Conservation (phyloP, 176 grass and related monocot species). For the Areca catechu region DNA sequence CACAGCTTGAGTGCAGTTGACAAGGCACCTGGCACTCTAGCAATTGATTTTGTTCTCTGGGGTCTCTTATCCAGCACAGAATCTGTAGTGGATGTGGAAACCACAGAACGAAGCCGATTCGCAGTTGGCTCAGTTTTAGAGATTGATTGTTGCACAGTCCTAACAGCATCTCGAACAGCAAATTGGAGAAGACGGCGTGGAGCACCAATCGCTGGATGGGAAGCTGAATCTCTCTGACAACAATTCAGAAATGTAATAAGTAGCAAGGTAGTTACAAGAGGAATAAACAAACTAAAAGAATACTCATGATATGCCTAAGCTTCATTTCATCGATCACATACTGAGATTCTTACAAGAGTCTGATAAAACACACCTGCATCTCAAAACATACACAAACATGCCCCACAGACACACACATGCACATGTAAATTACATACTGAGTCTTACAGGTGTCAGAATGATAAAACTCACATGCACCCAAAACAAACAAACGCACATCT, state of each 20-base stretch:
- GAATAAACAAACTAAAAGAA: too few relatives aligned
- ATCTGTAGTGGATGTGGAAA: constrained; percentile 44
- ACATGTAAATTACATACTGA: too few relatives aligned
- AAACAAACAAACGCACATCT: too few relatives aligned
- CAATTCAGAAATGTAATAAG: constrained; percentile 15
- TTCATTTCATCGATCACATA: too few relatives aligned
- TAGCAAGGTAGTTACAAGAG: constrained; percentile 5
- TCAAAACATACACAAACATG: too few relatives aligned
- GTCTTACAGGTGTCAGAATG: too few relatives aligned
- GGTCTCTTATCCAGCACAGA: constrained; percentile 31
- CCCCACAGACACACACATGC: too few relatives aligned
- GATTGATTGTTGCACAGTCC: constrained; percentile 52
- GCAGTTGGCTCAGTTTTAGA: constrained; percentile 43
- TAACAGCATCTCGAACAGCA: constrained; percentile 88
- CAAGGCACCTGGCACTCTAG: constrained; percentile 45
- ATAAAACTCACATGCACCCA: too few relatives aligned
- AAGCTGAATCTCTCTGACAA: constrained; percentile 48
- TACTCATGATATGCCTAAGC: too few relatives aligned
- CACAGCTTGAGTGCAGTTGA: constrained; percentile 60
- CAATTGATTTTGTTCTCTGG: constrained; percentile 46
- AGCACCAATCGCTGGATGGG: constrained; percentile 41
- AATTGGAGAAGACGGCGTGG: constrained; percentile 79
- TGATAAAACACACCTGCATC: too few relatives aligned
- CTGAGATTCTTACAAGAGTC: too few relatives aligned
- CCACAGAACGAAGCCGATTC: constrained; percentile 68